phyloP scores from a whole-genome alignment of 2,329 filamentous ascomycete genomes.

The Botryotinia narcissicola region DNA sequence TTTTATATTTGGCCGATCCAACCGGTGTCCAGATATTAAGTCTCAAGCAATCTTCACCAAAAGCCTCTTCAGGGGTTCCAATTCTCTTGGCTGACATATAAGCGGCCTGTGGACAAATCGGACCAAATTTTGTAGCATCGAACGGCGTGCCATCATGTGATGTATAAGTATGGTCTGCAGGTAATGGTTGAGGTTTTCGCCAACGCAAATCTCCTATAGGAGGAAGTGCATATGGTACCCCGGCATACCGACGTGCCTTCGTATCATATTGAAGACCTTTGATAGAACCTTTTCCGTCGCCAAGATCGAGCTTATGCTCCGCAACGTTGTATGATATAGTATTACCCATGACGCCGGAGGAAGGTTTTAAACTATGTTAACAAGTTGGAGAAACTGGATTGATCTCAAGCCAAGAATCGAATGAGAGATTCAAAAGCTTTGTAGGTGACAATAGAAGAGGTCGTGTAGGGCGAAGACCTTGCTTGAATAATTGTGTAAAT shows the following conservation, averaged over 20 bases:
- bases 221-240: constrained; percentile 34
- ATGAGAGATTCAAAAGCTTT: too few species aligned
- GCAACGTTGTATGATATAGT: constrained; percentile 31
- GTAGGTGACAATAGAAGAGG: neutral
- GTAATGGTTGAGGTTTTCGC: constrained; percentile 37
- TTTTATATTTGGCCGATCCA: neutral
- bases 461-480: neutral
- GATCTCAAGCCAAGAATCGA: neutral
- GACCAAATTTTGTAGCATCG: constrained; percentile 41
- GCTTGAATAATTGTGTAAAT: neutral
- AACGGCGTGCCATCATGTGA: constrained; percentile 35
- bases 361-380: neutral
- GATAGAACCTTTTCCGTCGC: constrained; percentile 33
- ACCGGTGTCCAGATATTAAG: constrained; percentile 50
- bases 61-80: constrained; percentile 32
- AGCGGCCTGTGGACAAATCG: constrained; percentile 43
- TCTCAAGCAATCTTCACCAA: constrained; percentile 49
- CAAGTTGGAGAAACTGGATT: neutral
- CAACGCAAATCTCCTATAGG: constrained; percentile 31
- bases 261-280: constrained; percentile 40
- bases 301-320: constrained; percentile 33
- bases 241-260: constrained; percentile 40
- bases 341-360: constrained; percentile 8
- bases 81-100: constrained; percentile 30
- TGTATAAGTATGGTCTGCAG: constrained; percentile 36